Conservation (phyloP, 163 green algal species). For the Scenedesmus sp. region DNA sequence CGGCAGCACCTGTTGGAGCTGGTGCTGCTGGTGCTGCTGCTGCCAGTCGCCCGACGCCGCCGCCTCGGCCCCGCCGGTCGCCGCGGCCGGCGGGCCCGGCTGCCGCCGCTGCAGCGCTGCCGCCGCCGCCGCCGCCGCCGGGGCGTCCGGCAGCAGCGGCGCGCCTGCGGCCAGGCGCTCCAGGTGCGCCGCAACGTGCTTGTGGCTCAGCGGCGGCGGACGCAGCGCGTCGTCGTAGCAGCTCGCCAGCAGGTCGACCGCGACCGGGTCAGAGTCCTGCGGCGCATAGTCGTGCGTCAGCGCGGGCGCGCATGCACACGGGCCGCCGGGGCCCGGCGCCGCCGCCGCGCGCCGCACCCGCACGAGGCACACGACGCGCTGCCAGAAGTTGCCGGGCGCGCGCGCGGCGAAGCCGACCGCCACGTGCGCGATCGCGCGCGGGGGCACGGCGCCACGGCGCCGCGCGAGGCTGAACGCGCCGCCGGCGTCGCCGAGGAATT, state of each 20-base stretch:
- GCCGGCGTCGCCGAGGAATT: constrained; percentile 63
- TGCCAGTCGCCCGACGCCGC: too few relatives aligned
- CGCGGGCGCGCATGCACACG: not conserved
- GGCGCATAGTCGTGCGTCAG: not conserved
- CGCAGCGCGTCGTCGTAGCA: constrained; percentile 61
- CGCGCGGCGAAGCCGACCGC: constrained; percentile 39
- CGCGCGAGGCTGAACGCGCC: constrained; percentile 66
- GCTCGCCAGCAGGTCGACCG: constrained; percentile 68
- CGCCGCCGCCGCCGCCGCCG: too few relatives aligned
- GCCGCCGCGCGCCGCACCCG: constrained; percentile 45
- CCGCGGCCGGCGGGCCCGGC: too few relatives aligned
- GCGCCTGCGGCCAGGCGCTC: constrained; percentile 38
- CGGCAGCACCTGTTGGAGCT: not conserved
- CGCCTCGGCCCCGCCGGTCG: too few relatives aligned
- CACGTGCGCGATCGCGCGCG: constrained; percentile 55
- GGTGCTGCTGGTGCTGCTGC: not conserved
- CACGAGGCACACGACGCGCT: constrained; percentile 65
- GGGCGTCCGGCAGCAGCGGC: too few relatives aligned
- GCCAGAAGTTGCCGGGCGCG: constrained; percentile 72
- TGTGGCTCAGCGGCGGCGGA: constrained; percentile 60
- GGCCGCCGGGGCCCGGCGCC: too few relatives aligned
- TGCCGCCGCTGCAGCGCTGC: too few relatives aligned
- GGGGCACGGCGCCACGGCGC: constrained; percentile 54
- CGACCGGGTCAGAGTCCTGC: constrained; percentile 50
- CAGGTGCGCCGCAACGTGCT: constrained; percentile 58